Base-by-base conservation (phyloP, 306 rosid genomes). In the Casuarina equisetifolia region DNA sequence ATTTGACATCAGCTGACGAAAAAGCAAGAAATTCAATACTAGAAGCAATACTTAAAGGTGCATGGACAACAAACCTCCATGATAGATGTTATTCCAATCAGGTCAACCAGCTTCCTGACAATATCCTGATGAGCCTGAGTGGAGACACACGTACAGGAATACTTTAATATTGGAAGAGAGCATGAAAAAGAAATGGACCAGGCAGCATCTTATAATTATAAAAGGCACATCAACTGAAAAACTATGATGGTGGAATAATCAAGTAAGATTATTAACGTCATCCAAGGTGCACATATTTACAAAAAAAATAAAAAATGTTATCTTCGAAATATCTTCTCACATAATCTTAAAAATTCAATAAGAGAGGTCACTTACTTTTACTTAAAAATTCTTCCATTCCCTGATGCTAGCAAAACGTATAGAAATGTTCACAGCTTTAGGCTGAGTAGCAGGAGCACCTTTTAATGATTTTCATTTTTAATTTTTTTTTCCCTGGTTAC, bases 51-150 rank as follows among this genome's bases (percentile, higher is more conserved):
- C 61, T 69, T 6, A 83, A 50, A 83, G 44, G 50, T 68, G 63
- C 76, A 43, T 69, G 78, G 13, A 75, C 57, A 86, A 87, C 90
- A 72, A 85, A 95, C 99, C 99, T 95, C 99, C 99, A 95, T 95
- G 78, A 95, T 85, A 79, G 99, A 95, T 76, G 99, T 95, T 81
- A 92, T 91, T 88, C 99, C 99, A 83, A 95, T 89, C 91, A 95
- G 86, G 73, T 95, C 99, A 76, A 92, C 97, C 63, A 95, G 97
- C 85, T 88, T 95, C 88, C 82, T 88, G 70, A 95, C 86, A 83
- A 92, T 87, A 62, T 83, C 97, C 69, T 82, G 96, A 86, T 92
- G 97, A 49, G 90, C 91, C 99, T 95, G 89, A 74, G 87, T 42
- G 68, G 52, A 69, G 74, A 74, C 48, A 78, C 6, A 69, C 52